These are phyloP conservation scores for Euphorbia pulcherrima DNA, from an alignment of 345 rosid genomes.

Conservation along the genomic window DNA sequence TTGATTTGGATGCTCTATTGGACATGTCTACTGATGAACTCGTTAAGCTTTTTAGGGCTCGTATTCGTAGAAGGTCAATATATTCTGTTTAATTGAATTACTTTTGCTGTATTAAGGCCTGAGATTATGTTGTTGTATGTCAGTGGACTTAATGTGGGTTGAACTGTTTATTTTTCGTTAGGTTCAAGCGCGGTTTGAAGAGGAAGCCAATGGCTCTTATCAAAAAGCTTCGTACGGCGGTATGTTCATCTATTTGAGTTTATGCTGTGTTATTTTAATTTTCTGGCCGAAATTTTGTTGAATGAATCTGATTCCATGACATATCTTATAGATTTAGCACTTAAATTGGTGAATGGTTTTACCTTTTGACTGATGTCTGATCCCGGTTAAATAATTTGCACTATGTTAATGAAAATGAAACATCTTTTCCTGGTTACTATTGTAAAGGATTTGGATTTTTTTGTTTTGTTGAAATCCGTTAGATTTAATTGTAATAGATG, in stretches of 20 bases:
- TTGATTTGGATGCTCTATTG: constrained; percentile 70
- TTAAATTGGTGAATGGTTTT: background rate
- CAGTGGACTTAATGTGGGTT: background rate
- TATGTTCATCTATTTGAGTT: background rate
- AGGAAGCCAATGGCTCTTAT: constrained; percentile 41
- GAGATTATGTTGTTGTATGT: background rate
- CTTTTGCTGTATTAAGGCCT: background rate
- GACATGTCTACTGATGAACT: constrained; percentile 96
- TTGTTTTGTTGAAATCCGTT: background rate
- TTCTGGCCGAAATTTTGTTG: background rate
- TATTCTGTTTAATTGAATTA: background rate
- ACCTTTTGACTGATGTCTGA: background rate
- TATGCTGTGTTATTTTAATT: background rate
- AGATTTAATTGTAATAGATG: background rate
- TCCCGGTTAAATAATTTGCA: background rate
- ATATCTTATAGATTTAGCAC: background rate
- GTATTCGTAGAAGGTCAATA: constrained; percentile 95
- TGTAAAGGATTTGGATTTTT: background rate
- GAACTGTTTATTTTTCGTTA: constrained; percentile 16
- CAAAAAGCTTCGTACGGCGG: constrained; percentile 39
- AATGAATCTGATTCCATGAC: background rate
- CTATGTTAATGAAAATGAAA: background rate
- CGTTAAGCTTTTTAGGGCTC: constrained; percentile 83
- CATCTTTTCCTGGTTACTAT: background rate
- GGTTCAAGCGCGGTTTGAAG: constrained; percentile 84